These are phyloP conservation scores for Zygnema cylindricum DNA, from an alignment of 139 green algal species.

Conservation along the genomic window DNA sequence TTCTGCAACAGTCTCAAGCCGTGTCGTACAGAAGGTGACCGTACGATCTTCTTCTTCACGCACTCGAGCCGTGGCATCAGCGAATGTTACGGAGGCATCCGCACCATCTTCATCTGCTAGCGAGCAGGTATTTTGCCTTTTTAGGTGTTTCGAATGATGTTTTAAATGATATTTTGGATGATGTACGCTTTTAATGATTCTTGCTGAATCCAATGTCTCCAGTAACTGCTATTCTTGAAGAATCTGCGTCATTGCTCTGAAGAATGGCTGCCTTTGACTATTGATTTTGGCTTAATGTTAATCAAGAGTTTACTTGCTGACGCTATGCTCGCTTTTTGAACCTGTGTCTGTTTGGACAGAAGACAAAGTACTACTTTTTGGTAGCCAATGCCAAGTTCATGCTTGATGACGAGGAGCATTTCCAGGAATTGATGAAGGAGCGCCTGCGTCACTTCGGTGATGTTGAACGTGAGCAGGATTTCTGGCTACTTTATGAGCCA, in stretches of 20 bases:
- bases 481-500: slow-evolving; percentile 64
- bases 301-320: background rate
- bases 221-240: background rate
- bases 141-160: background rate
- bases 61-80: background rate
- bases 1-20: background rate
- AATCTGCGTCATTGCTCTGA: background rate
- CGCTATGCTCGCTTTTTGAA: too few species aligned
- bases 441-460: slow-evolving; percentile 45
- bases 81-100: background rate
- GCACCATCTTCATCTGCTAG: background rate
- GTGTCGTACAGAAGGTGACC: background rate
- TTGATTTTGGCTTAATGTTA: background rate
- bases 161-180: background rate
- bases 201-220: background rate
- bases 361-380: slow-evolving; percentile 57
- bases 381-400: slow-evolving; percentile 66
- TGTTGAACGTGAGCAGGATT: slow-evolving; percentile 49
- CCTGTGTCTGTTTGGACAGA: slow-evolving; percentile 9
- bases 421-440: slow-evolving; percentile 60
- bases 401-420: slow-evolving; percentile 65
- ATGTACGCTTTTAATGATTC: background rate
- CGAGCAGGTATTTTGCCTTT: background rate
- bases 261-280: background rate
- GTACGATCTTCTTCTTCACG: background rate